Conservation (phyloP, 2,329 filamentous ascomycete species). For the Exophiala viscosa region DNA sequence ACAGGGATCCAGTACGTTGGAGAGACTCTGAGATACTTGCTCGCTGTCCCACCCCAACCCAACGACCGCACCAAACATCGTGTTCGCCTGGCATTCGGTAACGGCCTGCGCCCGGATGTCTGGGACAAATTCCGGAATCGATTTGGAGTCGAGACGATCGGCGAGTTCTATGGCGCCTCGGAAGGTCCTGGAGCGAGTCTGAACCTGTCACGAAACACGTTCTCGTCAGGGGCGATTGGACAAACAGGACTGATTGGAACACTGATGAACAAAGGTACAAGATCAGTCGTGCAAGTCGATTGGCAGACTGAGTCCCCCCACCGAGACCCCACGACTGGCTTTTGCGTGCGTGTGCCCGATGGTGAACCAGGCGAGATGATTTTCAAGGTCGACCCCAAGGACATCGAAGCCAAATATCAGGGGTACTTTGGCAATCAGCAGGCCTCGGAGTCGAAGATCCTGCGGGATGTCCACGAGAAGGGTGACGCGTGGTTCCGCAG, state of each 20-base stretch:
- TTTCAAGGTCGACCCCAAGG: constrained; percentile 48
- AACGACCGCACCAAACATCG: constrained; percentile 67
- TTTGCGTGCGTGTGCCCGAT: constrained; percentile 57
- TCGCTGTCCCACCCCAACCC: constrained; percentile 61
- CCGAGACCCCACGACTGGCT: constrained; percentile 65
- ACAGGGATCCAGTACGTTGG: constrained; percentile 75
- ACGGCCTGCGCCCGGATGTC: constrained; percentile 78
- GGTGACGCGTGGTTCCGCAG: constrained; percentile 67
- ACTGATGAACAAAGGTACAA: constrained; percentile 49
- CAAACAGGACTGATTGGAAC: constrained; percentile 62
- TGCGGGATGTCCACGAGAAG: constrained; percentile 61
- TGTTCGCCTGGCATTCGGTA: constrained; percentile 75
- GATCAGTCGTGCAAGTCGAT: constrained; percentile 67
- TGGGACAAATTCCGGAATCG: constrained; percentile 81
- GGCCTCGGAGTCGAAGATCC: constrained; percentile 64
- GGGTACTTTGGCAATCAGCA: constrained; percentile 68
- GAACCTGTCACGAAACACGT: constrained; percentile 71
- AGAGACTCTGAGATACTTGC: constrained; percentile 70
- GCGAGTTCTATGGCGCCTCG: constrained; percentile 77
- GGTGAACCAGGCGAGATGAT: constrained; percentile 73
- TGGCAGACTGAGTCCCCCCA: constrained; percentile 64
- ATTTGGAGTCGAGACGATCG: constrained; percentile 69
- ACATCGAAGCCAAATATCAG: constrained; percentile 56
- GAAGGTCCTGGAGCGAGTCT: constrained; percentile 67
- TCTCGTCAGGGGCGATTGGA: constrained; percentile 72